Conservation (phyloP, 1,139 yeast genomes). For the Waltiozyma sp. region DNA sequence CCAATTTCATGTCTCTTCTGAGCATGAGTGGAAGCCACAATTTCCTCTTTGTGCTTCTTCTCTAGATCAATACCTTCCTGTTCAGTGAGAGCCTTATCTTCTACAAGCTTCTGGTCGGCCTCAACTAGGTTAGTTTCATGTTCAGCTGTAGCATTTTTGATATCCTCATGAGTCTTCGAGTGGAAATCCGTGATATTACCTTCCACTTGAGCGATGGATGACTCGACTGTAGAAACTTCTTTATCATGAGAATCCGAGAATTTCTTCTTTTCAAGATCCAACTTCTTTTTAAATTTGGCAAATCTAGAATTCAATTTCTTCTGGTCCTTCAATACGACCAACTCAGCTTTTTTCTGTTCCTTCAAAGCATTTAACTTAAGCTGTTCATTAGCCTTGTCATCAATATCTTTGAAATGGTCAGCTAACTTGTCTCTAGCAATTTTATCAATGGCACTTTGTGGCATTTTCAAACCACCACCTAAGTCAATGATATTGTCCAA, state of each 20-base stretch:
- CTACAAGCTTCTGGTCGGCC: constrained; percentile 16
- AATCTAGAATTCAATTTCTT: constrained; percentile 15
- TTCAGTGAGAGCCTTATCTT: constrained; percentile 10
- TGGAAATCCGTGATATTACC: constrained; percentile 16
- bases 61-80: constrained; percentile 11
- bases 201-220: constrained; percentile 14
- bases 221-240: constrained; percentile 23
- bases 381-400: constrained; percentile 15
- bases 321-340: constrained; percentile 16
- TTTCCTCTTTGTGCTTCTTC: constrained; percentile 8
- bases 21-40: constrained; percentile 11
- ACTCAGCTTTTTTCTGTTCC: constrained; percentile 14
- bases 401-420: constrained; percentile 12
- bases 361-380: constrained; percentile 13
- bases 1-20: constrained; percentile 16
- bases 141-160: constrained; percentile 12
- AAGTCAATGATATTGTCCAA: constrained; percentile 32
- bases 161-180: constrained; percentile 19
- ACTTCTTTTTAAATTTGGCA: constrained; percentile 18
- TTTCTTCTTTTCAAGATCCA: constrained; percentile 15
- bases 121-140: constrained; percentile 9
- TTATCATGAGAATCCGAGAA: constrained; percentile 16
- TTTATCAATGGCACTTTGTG: constrained; percentile 24
- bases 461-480: constrained; percentile 42
- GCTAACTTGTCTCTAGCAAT: constrained; percentile 16